Conservation (phyloP, 306 rosid genomes). For the Cyamopsis tetragonoloba region DNA sequence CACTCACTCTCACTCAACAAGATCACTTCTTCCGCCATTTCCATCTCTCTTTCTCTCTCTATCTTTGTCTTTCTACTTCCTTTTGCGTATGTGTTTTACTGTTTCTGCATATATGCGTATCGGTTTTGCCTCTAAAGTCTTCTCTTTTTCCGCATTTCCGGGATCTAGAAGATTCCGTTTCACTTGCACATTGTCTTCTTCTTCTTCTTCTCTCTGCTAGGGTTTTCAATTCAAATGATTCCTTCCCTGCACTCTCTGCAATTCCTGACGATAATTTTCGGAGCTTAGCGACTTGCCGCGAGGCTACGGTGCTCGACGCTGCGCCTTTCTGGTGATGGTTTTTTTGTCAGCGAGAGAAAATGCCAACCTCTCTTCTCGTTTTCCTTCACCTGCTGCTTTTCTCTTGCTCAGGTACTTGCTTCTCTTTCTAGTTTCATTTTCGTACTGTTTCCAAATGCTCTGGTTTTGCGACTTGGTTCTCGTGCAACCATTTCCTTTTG, state of each 20-base stretch:
- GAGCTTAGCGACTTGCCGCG: constrained; percentile 9
- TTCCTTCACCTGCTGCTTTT: constrained; percentile 38
- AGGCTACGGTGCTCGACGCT: constrained; percentile 24
- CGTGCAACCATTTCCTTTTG: background rate
- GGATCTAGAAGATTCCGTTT: constrained; percentile 51
- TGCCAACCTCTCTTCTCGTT: constrained; percentile 47
- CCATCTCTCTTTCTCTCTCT: too few species aligned
- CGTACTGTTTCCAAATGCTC: background rate
- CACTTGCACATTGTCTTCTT: constrained; percentile 33
- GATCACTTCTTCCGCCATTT: background rate
- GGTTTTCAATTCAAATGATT: constrained; percentile 37
- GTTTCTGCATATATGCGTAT: background rate
- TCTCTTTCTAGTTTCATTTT: background rate
- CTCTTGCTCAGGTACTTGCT: constrained; percentile 55
- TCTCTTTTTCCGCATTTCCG: constrained; percentile 43
- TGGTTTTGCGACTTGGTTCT: background rate
- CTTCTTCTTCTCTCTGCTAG: constrained; percentile 45
- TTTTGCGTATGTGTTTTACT: background rate
- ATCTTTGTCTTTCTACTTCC: background rate
- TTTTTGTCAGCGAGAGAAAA: constrained; percentile 39
- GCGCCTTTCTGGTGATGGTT: constrained; percentile 39
- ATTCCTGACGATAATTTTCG: constrained; percentile 20
- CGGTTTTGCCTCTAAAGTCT: constrained; percentile 28
- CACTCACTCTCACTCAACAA: background rate
- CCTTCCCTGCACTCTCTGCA: background rate